These are phyloP conservation scores for Nitzschia sp. DNA, from an alignment of 108 stramenopile species.

Conservation along the genomic window DNA sequence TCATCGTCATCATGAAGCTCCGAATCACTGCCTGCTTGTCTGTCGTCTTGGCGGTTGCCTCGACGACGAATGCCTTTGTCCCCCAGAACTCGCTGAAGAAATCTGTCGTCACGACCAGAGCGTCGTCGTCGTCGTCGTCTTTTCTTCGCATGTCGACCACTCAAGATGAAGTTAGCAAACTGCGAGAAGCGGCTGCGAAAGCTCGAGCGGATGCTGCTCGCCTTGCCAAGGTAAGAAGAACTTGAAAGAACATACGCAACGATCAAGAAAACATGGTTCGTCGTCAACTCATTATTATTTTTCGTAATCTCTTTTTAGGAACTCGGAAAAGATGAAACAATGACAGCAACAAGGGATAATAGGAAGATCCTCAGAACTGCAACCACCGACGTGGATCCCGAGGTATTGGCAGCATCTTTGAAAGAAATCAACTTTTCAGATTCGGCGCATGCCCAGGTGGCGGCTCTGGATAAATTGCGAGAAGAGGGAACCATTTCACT, in stretches of 20 bases:
- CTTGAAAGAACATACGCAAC: neutral
- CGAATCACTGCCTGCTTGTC: neutral
- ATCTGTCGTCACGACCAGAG: neutral
- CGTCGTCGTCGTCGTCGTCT: neutral
- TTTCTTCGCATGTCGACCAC: conserved; percentile 1
- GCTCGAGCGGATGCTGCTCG: conserved; percentile 79
- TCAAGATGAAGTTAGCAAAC: conserved; percentile 60
- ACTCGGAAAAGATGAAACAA: conserved; percentile 34
- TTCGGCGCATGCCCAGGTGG: conserved; percentile 38
- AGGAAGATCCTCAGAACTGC: conserved; percentile 19
- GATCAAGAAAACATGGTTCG: neutral
- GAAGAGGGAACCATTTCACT: conserved; percentile 42
- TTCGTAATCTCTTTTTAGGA: conserved; percentile 32
- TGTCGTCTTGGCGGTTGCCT: neutral
- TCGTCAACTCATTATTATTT: neutral
- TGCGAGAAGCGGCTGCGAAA: conserved; percentile 75
- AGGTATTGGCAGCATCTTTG: conserved; percentile 36
- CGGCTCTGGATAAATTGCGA: conserved; percentile 48
- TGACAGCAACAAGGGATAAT: conserved; percentile 12
- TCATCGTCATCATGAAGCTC: too few relatives aligned
- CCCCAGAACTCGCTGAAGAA: neutral
- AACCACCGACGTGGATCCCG: conserved; percentile 14
- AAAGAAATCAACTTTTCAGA: conserved; percentile 44
- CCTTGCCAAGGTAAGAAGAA: conserved; percentile 48
- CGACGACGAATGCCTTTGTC: conserved; percentile 1